Evolutionary conservation across 192 early-diverging fungal species (phyloP), one percentile per base, ranked within the genome.

Genomic region (Backusella circina): DNA sequence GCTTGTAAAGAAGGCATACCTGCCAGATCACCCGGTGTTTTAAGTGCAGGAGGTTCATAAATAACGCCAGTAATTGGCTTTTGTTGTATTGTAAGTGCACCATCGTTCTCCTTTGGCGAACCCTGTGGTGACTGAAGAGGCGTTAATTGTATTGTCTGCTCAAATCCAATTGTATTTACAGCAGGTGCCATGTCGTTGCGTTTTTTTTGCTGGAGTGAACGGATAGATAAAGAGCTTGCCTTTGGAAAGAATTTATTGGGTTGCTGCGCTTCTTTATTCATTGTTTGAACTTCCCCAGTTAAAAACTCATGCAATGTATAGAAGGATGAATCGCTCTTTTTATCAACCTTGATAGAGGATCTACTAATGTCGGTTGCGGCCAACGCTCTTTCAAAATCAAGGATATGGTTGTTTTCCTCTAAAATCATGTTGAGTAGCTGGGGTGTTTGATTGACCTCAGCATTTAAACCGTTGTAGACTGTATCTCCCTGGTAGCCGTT

Each of bases 1-100:
- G 74, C 79, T 50, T 80, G 79, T 23, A 76, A 18, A 15, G 79
- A 71, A 26, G 75, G 74, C 74, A 80, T 75, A 37, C 54, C 28
- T 9, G 65, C n/a, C 15, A 77, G 28, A 67, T 77, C 76, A 7
- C 66, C 76, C 3, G 76, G 26, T 23, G 64, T 65, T 26, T 72
- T 77, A 1, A 72, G 33, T 21, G 57, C 5, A 10, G 76, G 76
- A 5, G 71, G 38, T 30, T 72, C 70, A 37, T 15, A 47, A 2
- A 73, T 77, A 4, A 57, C 71, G 9, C 76, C 71, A 8, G 41
- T 51, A 8, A 72, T 12, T 31, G 76, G 65, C 26, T 67, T 50
- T 36, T 23, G 44, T 23, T 69, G 61, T 21, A 64, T 36, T 26
- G 36, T 41, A 7, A 41, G 8, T 6, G 38, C 28, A 1, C 18